Evolutionary conservation across 495 filamentous ascomycete species (phyloP), one percentile per base, ranked within the genome.

Genomic region (Talaromyces stipitatus): DNA sequence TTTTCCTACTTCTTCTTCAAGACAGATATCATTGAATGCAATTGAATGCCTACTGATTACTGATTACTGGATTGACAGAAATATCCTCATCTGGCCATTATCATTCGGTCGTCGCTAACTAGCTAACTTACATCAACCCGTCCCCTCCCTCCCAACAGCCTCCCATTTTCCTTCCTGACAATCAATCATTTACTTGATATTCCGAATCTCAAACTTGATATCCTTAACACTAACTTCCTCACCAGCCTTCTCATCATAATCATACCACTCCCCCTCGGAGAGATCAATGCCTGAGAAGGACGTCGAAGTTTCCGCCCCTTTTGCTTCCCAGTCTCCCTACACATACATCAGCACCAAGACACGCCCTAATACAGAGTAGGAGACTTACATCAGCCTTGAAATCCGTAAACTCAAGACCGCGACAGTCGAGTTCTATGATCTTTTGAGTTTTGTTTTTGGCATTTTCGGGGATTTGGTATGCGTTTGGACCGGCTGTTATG

Each of bases 221-320:
- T 96, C 91, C 73, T 92, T 97, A 65, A 99, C 91, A 66, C 87
- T 91, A 36, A 92, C 89, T 65, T 92, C 88, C 59, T 88, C 85
- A 0, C 85, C 75, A 18, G 85, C 76, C 72, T 89, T 88, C 71
- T 92, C 89, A 64, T 92, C 89, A 67, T 91, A 92, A 57, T 91
- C 89, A 70, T 83, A 92, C 89, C 89, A 92, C 57, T 97, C 94
- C 1, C 88, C 92, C 20, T 97, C 95, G 0, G 74, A 69, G 30
- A 97, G 69, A 57, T 97, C 90, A 51, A 97, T 87, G 0, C 72
- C 85, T 4, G 80, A 71, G 61, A 99, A 99, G 52, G 85, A 83
- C 11, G 88, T 92, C 2, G 72, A 74, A 0, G 89, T 90, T 51
- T 96, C 92, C 36, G 80, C 23, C 2, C 91, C 95, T 57, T 88